Conservation (phyloP, 208 protist species). For the Trypanosoma vivax region DNA sequence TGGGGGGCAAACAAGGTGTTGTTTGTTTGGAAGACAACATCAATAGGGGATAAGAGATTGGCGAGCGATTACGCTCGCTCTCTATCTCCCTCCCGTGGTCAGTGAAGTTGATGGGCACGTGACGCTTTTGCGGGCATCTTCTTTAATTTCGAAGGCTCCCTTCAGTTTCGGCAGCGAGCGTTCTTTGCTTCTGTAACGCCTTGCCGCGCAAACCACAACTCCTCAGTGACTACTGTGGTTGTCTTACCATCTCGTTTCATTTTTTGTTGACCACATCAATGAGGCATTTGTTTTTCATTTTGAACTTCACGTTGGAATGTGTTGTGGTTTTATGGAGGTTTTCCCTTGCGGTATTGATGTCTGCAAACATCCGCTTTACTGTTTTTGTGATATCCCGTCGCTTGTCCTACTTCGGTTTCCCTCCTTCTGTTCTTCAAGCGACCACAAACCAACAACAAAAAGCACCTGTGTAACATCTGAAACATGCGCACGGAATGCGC, state of each 20-base stretch:
- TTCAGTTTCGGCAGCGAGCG: too few species aligned
- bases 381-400: background rate
- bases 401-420: background rate
- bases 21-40: too few species aligned
- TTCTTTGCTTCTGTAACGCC: too few species aligned
- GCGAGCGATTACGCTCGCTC: too few species aligned
- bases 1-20: too few species aligned
- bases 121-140: background rate
- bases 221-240: too few species aligned
- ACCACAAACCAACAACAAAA: background rate
- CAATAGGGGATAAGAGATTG: too few species aligned
- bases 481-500: too few species aligned
- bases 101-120: background rate
- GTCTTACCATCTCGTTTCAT: too few species aligned
- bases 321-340: background rate
- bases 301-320: background rate
- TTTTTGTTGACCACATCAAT: too few species aligned
- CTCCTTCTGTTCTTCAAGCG: background rate
- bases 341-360: background rate
- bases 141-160: background rate
- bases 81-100: background rate
- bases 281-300: background rate
- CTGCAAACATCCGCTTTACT: background rate
- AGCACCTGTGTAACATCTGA: too few species aligned
- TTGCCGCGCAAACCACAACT: too few species aligned